These are phyloP conservation scores for Quercus parvula DNA, from an alignment of 306 rosid genomes.

Conservation along the genomic window DNA sequence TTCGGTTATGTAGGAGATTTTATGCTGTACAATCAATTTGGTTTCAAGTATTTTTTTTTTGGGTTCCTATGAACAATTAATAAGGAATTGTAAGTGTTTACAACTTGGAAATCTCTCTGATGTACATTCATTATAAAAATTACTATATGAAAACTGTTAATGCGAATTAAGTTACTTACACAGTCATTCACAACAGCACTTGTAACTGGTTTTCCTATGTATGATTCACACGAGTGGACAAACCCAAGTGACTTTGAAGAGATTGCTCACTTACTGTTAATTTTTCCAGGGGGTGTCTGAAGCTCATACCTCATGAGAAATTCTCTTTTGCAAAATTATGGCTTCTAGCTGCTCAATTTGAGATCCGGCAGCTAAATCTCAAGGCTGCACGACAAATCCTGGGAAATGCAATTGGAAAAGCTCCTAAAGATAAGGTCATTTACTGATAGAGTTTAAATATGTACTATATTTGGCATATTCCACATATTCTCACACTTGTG, in stretches of 20 bases:
- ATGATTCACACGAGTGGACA: not conserved
- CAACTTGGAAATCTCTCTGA: not conserved
- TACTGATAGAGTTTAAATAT: not conserved
- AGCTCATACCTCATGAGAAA: constrained; percentile 72
- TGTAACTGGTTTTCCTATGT: not conserved
- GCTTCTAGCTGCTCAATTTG: constrained; percentile 95
- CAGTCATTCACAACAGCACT: not conserved
- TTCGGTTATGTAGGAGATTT: not conserved
- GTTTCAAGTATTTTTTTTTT: not conserved
- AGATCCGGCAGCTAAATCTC: constrained; percentile 83
- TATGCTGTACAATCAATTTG: not conserved
- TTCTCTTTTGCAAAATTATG: constrained; percentile 91
- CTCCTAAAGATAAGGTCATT: constrained; percentile 90
- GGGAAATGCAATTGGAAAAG: constrained; percentile 88
- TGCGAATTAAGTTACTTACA: not conserved
- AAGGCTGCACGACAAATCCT: constrained; percentile 66
- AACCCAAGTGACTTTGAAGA: not conserved
- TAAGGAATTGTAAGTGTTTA: not conserved
- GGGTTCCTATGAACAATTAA: not conserved
- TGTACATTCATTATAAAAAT: not conserved
- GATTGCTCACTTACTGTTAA: constrained; percentile 13
- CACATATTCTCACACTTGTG: constrained; percentile 4
- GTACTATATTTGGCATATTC: not conserved
- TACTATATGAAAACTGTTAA: not conserved
- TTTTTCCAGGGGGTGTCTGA: constrained; percentile 73